Percentiles rank a stretch among this genome's conserved stretches.
These are phyloP conservation scores for Suhomyces bokatorum DNA, from an alignment of 1,139 yeast species.

Conservation along the genomic window DNA sequence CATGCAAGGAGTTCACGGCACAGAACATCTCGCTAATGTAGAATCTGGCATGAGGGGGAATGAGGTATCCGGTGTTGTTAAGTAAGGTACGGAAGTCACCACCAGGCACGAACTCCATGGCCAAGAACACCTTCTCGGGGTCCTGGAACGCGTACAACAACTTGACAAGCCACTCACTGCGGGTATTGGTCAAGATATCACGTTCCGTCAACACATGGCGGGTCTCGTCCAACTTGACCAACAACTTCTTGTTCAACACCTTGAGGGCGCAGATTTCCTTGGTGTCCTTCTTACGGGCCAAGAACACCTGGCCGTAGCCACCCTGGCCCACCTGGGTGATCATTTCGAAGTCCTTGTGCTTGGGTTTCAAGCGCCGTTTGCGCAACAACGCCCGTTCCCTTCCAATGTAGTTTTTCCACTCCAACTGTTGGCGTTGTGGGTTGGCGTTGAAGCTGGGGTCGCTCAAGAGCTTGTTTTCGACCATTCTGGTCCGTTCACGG, in stretches of 20 bases:
- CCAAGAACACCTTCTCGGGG: slow-evolving; percentile 82
- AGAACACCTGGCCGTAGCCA: slow-evolving; percentile 95
- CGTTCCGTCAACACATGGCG: slow-evolving; percentile 95
- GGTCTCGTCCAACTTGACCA: slow-evolving; percentile 90
- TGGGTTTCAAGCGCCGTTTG: slow-evolving; percentile 87
- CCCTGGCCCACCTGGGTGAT: slow-evolving; percentile 99
- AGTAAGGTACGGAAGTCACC: slow-evolving; percentile 96
- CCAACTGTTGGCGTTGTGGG: slow-evolving; percentile 55
- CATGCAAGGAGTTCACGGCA: slow-evolving; percentile 90
- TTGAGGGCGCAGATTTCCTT: slow-evolving; percentile 95
- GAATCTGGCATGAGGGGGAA: slow-evolving; percentile 94
- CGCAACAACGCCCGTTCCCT: slow-evolving; percentile 84
- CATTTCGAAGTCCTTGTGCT: slow-evolving; percentile 92
- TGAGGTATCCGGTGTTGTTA: slow-evolving; percentile 88
- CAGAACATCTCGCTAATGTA: slow-evolving; percentile 96
- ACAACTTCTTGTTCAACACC: slow-evolving; percentile 81
- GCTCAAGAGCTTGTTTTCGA: slow-evolving; percentile 54
- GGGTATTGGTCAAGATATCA: slow-evolving; percentile 90
- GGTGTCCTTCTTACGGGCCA: slow-evolving; percentile 93
- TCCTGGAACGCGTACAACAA: slow-evolving; percentile 95
- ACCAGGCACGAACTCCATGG: slow-evolving; percentile 99
- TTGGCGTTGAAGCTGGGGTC: slow-evolving; percentile 41
- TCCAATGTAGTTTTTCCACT: slow-evolving; percentile 81
- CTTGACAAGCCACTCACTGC: slow-evolving; percentile 95
- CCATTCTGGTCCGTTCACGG: slow-evolving; percentile 73